Evolutionary conservation across 1,284 basidiomycete species (phyloP), one percentile per base, ranked within the genome.

Genomic region (Ceratobasidium sp.): DNA sequence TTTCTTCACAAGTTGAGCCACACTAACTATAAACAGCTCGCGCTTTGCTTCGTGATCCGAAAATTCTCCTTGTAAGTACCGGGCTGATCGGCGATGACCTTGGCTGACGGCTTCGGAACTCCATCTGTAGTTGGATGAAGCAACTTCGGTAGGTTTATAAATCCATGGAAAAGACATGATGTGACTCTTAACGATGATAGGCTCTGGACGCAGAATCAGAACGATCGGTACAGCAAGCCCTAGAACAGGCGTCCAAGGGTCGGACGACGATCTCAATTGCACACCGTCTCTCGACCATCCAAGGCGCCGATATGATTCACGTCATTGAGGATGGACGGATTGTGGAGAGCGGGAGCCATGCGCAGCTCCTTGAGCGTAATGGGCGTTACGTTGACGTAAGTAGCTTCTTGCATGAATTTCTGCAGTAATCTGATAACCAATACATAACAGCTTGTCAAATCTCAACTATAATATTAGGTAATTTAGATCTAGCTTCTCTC

Each of bases 291-390:
- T 79, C 78, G 1, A 80, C 81, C 12, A 82, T 82, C 59, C 72
- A 77, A 18, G 75, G 77, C 32, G 78, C 80, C 26, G 79, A 82
- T 60, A 75, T 77, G 23, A 83, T 83, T 72, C 79, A 78, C 62
- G 81, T 82, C 32, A 78, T 83, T 34, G 81, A 82, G 21, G 80
- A 81, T 55, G 82, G 82, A 21, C 72, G 72, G 10, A 79, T 82
- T 36, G 78, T 81, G 12, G 81, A 83, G 71, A 76, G 74, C 28
- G 82, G 82, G 12, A 75, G 77, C 8, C 82, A 83, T 69, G 75
- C 78, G 0, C 79, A 81, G 36, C 75, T 83, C 34, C 58, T 83
- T 12, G 74, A 74, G 10, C 74, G 73, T 34, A 77, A 76, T 16
- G 80, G 81, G 0, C 75, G 80, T 28, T 83, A 83, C 52, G 77